Evolutionary conservation across 371 early-diverging fungal species (phyloP).

Genomic region (Apophysomyces variabilis): DNA sequence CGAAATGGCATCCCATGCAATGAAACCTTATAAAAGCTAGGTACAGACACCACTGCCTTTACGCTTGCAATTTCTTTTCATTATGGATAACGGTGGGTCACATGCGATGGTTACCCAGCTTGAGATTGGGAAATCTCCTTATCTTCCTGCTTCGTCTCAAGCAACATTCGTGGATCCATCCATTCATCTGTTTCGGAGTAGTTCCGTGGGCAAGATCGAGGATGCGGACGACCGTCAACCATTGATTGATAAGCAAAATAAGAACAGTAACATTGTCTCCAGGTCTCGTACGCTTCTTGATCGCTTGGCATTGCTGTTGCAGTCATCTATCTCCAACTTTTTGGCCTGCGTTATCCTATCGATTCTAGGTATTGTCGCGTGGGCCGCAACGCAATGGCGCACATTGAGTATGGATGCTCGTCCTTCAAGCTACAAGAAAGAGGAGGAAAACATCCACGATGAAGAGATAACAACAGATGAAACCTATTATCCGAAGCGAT

Average conservation of each 20-base stretch:
- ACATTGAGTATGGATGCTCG: no score
- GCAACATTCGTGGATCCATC: background rate
- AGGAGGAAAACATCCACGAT: conserved; percentile 13
- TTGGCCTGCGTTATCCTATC: background rate
- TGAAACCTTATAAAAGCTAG: no score
- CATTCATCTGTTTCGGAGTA: background rate
- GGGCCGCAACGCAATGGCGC: background rate
- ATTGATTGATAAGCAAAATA: background rate
- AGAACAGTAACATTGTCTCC: background rate
- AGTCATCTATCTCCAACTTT: background rate
- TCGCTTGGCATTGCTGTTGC: background rate
- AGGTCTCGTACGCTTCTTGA: background rate
- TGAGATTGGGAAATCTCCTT: background rate
- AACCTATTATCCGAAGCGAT: conserved; percentile 35
- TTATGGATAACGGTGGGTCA: background rate
- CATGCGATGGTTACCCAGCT: background rate
- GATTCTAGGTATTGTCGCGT: background rate
- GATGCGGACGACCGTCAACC: background rate
- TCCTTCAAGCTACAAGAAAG: background rate
- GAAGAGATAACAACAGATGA: conserved; percentile 40
- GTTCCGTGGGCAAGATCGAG: background rate
- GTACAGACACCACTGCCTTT: no score
- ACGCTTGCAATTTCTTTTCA: background rate
- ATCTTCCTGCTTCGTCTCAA: background rate
- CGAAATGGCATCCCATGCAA: no score